Evolutionary conservation across 2,329 filamentous ascomycete species (phyloP), one percentile per base, ranked within the genome.

Genomic region (Aspergillus floridensis): DNA sequence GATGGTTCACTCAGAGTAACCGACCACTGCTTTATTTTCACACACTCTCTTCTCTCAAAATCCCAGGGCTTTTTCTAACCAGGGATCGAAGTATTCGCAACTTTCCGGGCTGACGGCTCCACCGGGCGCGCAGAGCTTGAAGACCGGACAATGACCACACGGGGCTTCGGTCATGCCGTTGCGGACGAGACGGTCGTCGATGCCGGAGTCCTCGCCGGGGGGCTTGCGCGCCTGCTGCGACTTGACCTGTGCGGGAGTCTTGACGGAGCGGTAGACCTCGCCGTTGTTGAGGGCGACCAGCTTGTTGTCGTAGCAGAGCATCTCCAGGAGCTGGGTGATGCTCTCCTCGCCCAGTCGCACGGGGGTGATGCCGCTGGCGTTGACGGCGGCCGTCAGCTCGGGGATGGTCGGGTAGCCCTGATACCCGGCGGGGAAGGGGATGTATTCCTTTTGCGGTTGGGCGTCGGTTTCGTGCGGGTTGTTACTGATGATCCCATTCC

Each of bases 71-170:
- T 70, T 73, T 56, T 70, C 83, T 49, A 97, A 76, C 95, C 95
- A 99, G 55, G 88, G 85, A 63, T 90, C 85, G 71, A 96, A 97
- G 72, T 99, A 99, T 56, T 92, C 89, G 76, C 95, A 99, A 53
- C 89, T 96, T 65, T 87, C 89, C 0, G 93, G 91, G 69, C 89
- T 96, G 22, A 99, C 92, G 0, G 92, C 91, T 0, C 93, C 93
- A 6, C 92, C 92, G 61, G 96, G 91, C 65, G 91, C 89, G 73
- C 95, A 99, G 2, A 98, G 82, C 59, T 95, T 89, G 73, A 96
- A 96, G 2, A 97, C 93, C 0, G 95, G 95, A 75, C 95, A 99
- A 57, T 87, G 84, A 2, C 93, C 93, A 74, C 95, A 99, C 1
- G 95, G 95, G 2, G 89, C 88, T 74, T 97, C 92, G 1, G 91